These are phyloP conservation scores for Phytophthora agathidicida DNA, from an alignment of 352 stramenopile species.

Conservation along the genomic window DNA sequence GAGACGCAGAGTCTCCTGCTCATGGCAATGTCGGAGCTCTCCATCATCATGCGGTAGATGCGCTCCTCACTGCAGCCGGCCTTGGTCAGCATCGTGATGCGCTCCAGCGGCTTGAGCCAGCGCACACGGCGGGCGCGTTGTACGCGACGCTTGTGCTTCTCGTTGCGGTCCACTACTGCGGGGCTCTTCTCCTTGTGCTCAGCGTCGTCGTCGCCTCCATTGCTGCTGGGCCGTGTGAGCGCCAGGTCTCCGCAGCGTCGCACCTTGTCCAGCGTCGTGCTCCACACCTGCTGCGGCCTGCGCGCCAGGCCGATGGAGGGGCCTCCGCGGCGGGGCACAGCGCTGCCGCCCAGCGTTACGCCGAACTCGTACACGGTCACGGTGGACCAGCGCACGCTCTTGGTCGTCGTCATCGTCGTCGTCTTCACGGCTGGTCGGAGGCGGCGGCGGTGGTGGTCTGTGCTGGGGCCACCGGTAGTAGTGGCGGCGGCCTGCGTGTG, in stretches of 20 bases:
- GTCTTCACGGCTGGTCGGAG: too few relatives aligned
- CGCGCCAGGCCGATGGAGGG: conserved; percentile 56
- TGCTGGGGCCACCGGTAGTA: too few relatives aligned
- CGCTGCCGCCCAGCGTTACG: conserved; percentile 55
- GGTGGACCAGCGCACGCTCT: conserved; percentile 63
- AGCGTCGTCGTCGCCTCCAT: not conserved
- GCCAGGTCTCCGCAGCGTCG: conserved; percentile 26
- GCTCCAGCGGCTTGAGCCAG: conserved; percentile 67
- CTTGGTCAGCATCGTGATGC: conserved; percentile 63
- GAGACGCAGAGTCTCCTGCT: conserved; percentile 43
- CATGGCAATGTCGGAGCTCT: conserved; percentile 71
- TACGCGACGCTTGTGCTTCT: conserved; percentile 22
- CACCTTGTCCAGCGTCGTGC: conserved; percentile 48
- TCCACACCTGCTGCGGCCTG: conserved; percentile 50
- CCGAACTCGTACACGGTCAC: conserved; percentile 74
- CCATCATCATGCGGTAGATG: conserved; percentile 73
- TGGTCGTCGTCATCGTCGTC: conserved; percentile 25
- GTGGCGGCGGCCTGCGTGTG: not conserved
- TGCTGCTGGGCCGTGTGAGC: conserved; percentile 12
- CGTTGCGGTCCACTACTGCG: not conserved
- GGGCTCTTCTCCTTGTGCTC: conserved; percentile 21
- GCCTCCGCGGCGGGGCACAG: conserved; percentile 52
- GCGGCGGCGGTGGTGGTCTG: not conserved
- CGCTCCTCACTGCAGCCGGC: conserved; percentile 60
- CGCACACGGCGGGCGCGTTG: conserved; percentile 35